Conservation (phyloP, 768 basidiomycete species). For the Termitomyces sp. region DNA sequence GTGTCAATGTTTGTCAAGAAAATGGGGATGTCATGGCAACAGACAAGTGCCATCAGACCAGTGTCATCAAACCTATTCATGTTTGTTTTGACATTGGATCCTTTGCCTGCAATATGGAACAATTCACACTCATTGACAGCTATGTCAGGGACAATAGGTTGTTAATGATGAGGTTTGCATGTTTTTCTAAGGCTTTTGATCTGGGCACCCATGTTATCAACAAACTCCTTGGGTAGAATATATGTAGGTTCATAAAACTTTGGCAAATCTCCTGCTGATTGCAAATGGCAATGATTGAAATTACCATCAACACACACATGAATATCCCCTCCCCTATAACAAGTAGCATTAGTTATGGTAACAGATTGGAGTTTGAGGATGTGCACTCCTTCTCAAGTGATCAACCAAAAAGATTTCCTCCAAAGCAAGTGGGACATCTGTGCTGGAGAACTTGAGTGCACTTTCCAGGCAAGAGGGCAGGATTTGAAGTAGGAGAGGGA, state of each 20-base stretch:
- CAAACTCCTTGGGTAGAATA: constrained; percentile 31
- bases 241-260: not conserved
- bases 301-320: constrained; percentile 36
- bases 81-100: constrained; percentile 18
- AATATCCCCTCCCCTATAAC: constrained; percentile 32
- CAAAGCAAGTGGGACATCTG: constrained; percentile 32
- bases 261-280: constrained; percentile 28
- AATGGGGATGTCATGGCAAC: constrained; percentile 34
- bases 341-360: too few species aligned
- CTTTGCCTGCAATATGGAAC: constrained; percentile 27
- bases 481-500: too few species aligned
- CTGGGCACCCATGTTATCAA: constrained; percentile 26
- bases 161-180: not conserved
- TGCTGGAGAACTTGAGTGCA: constrained; percentile 22
- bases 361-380: too few species aligned
- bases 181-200: constrained; percentile 23
- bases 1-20: constrained; percentile 37
- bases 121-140: constrained; percentile 33
- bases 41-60: constrained; percentile 36
- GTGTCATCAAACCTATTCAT: constrained; percentile 25
- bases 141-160: constrained; percentile 20
- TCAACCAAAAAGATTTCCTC: constrained; percentile 22
- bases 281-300: constrained; percentile 35
- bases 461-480: not conserved
- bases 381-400: constrained; percentile 1